phyloP scores from a whole-genome alignment of 192 early-diverging fungal species.

The Ambispora gerdemannii region DNA sequence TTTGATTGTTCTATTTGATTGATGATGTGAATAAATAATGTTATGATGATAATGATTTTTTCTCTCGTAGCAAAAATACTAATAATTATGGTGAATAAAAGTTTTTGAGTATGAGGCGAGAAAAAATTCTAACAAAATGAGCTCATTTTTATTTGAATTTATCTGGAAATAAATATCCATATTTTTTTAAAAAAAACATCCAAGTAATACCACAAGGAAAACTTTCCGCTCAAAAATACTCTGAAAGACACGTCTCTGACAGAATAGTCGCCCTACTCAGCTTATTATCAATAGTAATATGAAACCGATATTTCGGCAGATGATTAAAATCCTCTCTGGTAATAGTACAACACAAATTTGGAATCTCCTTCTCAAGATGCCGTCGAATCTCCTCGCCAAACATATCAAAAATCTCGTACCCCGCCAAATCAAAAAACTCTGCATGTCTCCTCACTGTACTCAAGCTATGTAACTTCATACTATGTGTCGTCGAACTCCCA shows the following conservation, averaged over 20 bases:
- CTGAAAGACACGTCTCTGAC: background rate
- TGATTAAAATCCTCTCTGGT: background rate
- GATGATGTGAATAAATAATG: too few species aligned
- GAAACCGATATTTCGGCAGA: background rate
- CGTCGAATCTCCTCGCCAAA: background rate
- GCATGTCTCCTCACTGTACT: background rate
- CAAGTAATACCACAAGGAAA: too few species aligned
- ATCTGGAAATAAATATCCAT: too few species aligned
- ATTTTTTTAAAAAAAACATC: too few species aligned
- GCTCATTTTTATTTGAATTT: too few species aligned
- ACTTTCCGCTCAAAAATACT: background rate
- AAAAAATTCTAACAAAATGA: too few species aligned
- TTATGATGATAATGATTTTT: too few species aligned
- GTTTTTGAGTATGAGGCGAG: too few species aligned
- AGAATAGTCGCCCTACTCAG: background rate
- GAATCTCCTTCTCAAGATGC: background rate
- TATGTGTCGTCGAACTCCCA: background rate
- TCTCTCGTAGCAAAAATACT: too few species aligned
- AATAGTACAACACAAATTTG: background rate
- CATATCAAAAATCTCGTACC: background rate
- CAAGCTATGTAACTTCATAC: background rate
- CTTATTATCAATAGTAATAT: background rate
- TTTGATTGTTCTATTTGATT: too few species aligned
- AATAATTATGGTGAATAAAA: too few species aligned
- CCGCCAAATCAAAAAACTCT: background rate